Base-by-base conservation (phyloP, 2,329 filamentous ascomycete genomes). In the Cercospora sp. region DNA sequence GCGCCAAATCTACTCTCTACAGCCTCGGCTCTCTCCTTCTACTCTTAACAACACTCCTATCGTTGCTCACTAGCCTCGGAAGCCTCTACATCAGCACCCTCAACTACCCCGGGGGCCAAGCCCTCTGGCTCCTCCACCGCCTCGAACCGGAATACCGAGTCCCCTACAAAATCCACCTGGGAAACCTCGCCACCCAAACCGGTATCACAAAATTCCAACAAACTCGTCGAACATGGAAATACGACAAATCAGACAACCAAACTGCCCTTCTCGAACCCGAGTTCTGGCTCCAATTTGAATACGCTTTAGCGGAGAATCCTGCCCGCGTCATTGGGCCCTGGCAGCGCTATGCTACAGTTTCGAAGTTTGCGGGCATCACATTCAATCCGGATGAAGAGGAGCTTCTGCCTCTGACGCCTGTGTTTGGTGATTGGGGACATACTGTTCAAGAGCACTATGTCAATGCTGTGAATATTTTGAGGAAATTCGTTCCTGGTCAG, bases 51-150 rank as follows among this genome's bases (percentile, higher is more conserved):
- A 83, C 91, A 0, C 68, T 89, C 1, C 78, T 81, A 3, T 87
- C 88, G 1, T 87, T 91, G 68, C 80, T 83, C 5, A 82, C 87
- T 40, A 92, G 90, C 66, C 83, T 84, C 3, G 85, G 81, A 33
- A 88, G 97, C 80, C 88, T 97, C 1, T 85, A 90, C 30, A 82
- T 96, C 68, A 97, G 93, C 0, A 90, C 91, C 13, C 88, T 96
- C 66, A 99, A 97, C 81, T 99, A 99, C 77, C 95, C 95, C 1
- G 95, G 95, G 59, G 95, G 92, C 23, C 87, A 91, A 68, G 95
- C 94, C 2, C 84, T 98, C 9, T 74, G 75, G 26, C 72, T 75
- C 10, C 78, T 85, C 1, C 82, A 84, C 68, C 53, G 69, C 16
- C 31, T 74, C 9, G 69, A 68, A 6, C 61, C 71, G 1, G 69